phyloP scores from a whole-genome alignment of 176 grass and related monocot genomes.

The Rhynchospora breviuscula region DNA sequence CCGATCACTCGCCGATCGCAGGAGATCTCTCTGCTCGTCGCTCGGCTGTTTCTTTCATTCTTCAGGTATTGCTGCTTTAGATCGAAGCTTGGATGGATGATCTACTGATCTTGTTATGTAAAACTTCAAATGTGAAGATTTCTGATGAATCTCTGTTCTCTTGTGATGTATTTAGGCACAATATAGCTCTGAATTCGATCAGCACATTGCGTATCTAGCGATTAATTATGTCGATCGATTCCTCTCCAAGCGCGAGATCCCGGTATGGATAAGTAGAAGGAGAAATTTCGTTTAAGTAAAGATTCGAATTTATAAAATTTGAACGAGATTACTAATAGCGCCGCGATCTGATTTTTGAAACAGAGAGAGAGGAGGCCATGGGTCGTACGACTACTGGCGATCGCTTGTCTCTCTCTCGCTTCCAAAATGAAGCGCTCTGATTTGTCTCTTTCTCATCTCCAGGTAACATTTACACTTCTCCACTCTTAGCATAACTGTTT shows the following conservation, averaged over 20 bases:
- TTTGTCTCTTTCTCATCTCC: constrained; percentile 48
- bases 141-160: neutral
- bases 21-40: constrained; percentile 34
- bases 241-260: constrained; percentile 71
- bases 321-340: neutral
- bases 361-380: constrained; percentile 55
- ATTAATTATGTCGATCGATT: constrained; percentile 96
- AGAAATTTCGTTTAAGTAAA: constrained; percentile 6
- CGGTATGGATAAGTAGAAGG: constrained; percentile 32
- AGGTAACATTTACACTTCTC: constrained; percentile 31
- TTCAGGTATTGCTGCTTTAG: too few relatives aligned
- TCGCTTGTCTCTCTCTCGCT: constrained; percentile 87
- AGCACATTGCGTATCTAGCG: constrained; percentile 81
- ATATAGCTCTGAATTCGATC: constrained; percentile 51
- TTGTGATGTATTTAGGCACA: constrained; percentile 40
- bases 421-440: constrained; percentile 86
- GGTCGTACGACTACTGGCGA: constrained; percentile 67
- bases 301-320: neutral
- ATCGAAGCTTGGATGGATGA: neutral
- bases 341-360: constrained; percentile 34
- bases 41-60: constrained; percentile 51
- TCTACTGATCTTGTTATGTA: neutral
- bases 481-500: neutral
- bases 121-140: neutral
- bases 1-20: constrained; percentile 36